phyloP scores from a whole-genome alignment of 1,284 basidiomycete species.

The Cerioporus squamosus region DNA sequence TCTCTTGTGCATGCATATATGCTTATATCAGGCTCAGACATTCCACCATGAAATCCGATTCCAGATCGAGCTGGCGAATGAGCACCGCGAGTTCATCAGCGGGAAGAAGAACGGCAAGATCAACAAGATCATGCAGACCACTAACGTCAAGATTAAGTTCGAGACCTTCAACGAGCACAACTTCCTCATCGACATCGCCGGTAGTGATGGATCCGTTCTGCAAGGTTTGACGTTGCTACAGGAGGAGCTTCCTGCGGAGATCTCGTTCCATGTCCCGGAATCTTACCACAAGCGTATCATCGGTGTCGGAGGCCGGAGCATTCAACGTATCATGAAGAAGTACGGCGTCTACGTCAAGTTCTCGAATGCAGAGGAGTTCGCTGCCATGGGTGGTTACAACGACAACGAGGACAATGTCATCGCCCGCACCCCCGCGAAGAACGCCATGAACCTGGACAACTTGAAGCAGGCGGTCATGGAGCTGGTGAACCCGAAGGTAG shows the following conservation, averaged over 20 bases:
- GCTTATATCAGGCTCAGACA: conserved; percentile 47
- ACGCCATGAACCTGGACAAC: conserved; percentile 94
- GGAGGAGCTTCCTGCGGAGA: conserved; percentile 98
- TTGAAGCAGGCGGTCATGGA: conserved; percentile 98
- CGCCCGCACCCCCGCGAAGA: conserved; percentile 97
- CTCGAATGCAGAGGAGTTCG: conserved; percentile 98
- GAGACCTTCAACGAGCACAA: conserved; percentile 99
- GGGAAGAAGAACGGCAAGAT: conserved; percentile 99
- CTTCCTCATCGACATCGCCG: conserved; percentile 94
- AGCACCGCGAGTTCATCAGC: conserved; percentile 97
- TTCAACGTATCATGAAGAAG: conserved; percentile 99
- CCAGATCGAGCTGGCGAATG: conserved; percentile 97
- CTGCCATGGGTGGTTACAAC: conserved; percentile 91
- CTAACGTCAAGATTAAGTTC: conserved; percentile 98
- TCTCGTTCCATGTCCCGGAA: conserved; percentile 99
- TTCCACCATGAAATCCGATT: conserved; percentile 99
- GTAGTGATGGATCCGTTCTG: conserved; percentile 81
- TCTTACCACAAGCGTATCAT: conserved; percentile 99
- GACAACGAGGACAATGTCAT: conserved; percentile 99
- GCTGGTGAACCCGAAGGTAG: conserved; percentile 92
- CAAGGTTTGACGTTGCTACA: conserved; percentile 91
- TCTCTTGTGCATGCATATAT: background rate
- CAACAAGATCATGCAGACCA: conserved; percentile 97
- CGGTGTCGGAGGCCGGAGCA: conserved; percentile 97
- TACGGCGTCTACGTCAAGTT: conserved; percentile 99